A percentile compares a stretch with the other conserved stretches of the same genome.
These are phyloP conservation scores for Piedraia hortae DNA, from an alignment of 2,329 filamentous ascomycete species.

Conservation along the genomic window DNA sequence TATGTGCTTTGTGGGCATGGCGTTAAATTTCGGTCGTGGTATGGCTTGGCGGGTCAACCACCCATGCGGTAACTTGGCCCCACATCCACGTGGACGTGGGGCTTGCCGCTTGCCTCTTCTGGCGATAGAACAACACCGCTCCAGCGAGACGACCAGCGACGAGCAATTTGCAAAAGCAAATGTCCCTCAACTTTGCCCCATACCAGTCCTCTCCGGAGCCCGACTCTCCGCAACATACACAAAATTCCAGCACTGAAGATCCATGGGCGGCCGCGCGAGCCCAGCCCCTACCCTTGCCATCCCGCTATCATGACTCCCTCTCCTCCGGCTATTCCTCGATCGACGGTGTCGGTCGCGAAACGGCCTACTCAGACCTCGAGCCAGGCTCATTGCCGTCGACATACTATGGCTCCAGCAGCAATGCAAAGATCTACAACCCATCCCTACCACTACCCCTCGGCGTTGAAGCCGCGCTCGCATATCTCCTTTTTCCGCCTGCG, in stretches of 20 bases:
- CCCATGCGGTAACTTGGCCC: no score
- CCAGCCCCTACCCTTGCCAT: conserved; percentile 15
- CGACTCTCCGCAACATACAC: conserved; percentile 29
- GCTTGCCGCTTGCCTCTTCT: no score
- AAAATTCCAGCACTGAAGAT: conserved; percentile 14
- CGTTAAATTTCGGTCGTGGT: no score
- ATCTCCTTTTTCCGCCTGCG: conserved; percentile 57
- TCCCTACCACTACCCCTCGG: conserved; percentile 65
- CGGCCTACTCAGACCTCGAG: conserved; percentile 8
- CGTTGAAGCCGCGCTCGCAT: conserved; percentile 74
- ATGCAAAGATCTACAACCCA: conserved; percentile 60
- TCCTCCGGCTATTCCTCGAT: conserved; percentile 10
- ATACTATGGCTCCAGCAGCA: conserved; percentile 13
- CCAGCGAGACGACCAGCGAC: no score
- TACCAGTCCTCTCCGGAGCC: conserved; percentile 87
- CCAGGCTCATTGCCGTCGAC: conserved; percentile 10
- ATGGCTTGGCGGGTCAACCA: no score
- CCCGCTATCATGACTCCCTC: conserved; percentile 10
- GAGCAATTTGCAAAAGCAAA: no score
- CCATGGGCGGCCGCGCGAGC: conserved; percentile 15
- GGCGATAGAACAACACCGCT: no score
- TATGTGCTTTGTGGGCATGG: no score
- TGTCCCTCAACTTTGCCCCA: conserved; percentile 71
- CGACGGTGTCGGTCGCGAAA: conserved; percentile 4
- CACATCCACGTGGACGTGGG: no score